Base-by-base conservation (phyloP, 2,329 filamentous ascomycete species). In the Hymenoscyphus occultus region DNA sequence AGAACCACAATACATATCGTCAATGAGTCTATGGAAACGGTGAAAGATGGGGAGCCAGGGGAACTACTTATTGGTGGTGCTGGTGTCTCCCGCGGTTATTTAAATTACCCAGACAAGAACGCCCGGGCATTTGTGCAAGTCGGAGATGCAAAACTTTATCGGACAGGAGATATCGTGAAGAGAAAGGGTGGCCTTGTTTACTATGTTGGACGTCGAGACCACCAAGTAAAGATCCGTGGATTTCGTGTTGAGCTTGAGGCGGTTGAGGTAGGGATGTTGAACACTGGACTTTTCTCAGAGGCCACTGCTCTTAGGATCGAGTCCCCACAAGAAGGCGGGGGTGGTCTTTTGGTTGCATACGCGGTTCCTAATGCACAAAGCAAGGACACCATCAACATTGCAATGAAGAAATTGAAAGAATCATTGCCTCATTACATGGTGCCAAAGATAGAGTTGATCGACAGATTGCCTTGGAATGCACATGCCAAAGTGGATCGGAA, bases 401-500 rank as follows among this genome's bases (percentile, higher is more conserved):
- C 48, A 54, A 54, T 54, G 48, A 22, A 54, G 22, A 54, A 19
- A 12, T 54, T 54, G 48, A 54, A 54, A 19, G 48, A 54, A 22
- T 54, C 48, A 28, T 54, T 54, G 22, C 57, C 57, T 14, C 28
- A 40, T 19, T 59, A 59, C 16, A 59, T 59, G 57, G 35, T 59
- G 13, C 57, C 57, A 5, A 42, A 39, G 19, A 59, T 59, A 39
- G 57, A 59, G 57, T 22, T 42, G 28, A 42, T 59, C 16, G 40
- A 22, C n/a, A 39, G 40, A 12, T 59, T 59, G 35, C 57, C 57
- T 12, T 40, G n/a, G 57, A 59, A 39, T 31, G 10, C 19, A 3
- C 35, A 59, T 35, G 57, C 35, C 12, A 59, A 59, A 42, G 57
- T 59, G 19, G 57, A 59, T 31, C 57, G 57, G 12, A 59, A 59